A percentile compares a stretch with the other conserved stretches of the same genome.
Conservation (phyloP, 768 basidiomycete genomes). For the Mrakia hoshinonis region DNA sequence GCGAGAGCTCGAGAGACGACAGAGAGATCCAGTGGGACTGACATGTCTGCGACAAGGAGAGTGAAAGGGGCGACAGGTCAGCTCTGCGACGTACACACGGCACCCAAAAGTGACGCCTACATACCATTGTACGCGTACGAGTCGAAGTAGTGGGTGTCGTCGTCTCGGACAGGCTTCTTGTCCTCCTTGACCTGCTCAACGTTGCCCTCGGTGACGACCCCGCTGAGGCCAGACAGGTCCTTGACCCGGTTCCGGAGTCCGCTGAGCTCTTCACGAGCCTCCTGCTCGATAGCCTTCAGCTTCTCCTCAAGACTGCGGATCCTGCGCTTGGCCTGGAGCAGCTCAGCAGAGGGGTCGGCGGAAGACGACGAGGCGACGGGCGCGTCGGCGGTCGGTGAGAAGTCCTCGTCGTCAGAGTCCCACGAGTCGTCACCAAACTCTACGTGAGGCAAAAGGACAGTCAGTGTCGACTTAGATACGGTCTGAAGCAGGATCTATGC, state of each 20-base stretch:
- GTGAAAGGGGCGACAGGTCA: neutral
- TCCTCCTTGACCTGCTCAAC: conserved; percentile 36
- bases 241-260: conserved; percentile 39
- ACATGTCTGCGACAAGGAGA: neutral
- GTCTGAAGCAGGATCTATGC: conserved; percentile 34
- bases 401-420: conserved; percentile 57
- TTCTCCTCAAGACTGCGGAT: conserved; percentile 57
- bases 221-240: conserved; percentile 33
- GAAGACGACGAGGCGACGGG: neutral
- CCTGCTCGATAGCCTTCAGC: conserved; percentile 41
- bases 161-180: conserved; percentile 49
- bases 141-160: conserved; percentile 89
- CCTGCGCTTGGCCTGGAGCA: conserved; percentile 43
- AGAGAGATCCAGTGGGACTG: neutral
- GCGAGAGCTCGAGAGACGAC: neutral
- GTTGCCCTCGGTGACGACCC: conserved; percentile 50
- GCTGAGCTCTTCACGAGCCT: conserved; percentile 52
- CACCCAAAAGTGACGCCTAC: neutral
- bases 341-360: conserved; percentile 32
- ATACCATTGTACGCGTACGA: conserved; percentile 84
- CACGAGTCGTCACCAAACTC: conserved; percentile 34
- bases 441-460: conserved; percentile 39
- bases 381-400: conserved; percentile 28
- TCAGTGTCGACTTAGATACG: conserved; percentile 54
- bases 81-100: neutral